A percentile compares a stretch with the other conserved stretches of the same genome.
phyloP scores from a whole-genome alignment of 306 rosid genomes.

The Citrullus amarus region DNA sequence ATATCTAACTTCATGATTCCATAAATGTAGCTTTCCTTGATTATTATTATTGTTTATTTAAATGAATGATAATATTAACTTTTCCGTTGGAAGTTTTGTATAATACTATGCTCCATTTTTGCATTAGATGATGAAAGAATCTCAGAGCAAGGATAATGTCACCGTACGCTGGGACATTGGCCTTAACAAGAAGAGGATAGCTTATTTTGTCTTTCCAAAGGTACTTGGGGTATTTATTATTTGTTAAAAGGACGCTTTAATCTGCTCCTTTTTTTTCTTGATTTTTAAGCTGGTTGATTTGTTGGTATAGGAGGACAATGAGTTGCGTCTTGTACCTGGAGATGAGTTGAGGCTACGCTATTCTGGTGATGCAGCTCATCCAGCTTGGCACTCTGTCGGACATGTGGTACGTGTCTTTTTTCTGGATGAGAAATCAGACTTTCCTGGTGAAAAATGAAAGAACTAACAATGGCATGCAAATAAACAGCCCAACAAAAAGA shows the following conservation, averaged over 20 bases:
- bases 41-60: not conserved
- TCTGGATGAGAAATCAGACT: too few species aligned
- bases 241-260: not conserved
- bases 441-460: not conserved
- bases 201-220: slow-evolving; percentile 97
- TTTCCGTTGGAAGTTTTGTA: slow-evolving; percentile 12
- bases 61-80: not conserved
- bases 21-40: not conserved
- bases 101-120: slow-evolving; percentile 18
- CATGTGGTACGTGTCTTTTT: slow-evolving; percentile 63
- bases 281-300: slow-evolving; percentile 11
- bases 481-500: not conserved
- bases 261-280: not conserved
- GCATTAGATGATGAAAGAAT: slow-evolving; percentile 94
- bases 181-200: slow-evolving; percentile 95
- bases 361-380: slow-evolving; percentile 99
- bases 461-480: not conserved
- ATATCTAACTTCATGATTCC: not conserved
- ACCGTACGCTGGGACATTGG: slow-evolving; percentile 97
- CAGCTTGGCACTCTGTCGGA: slow-evolving; percentile 99
- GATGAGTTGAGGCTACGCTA: slow-evolving; percentile 94
- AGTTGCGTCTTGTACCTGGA: slow-evolving; percentile 96
- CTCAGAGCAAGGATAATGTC: slow-evolving; percentile 95
- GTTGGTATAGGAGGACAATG: slow-evolving; percentile 82
- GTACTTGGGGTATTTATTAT: slow-evolving; percentile 15